These are phyloP conservation scores for Ophiocordyceps camponoti-leonardi DNA, from an alignment of 2,329 filamentous ascomycete genomes.

Conservation along the genomic window DNA sequence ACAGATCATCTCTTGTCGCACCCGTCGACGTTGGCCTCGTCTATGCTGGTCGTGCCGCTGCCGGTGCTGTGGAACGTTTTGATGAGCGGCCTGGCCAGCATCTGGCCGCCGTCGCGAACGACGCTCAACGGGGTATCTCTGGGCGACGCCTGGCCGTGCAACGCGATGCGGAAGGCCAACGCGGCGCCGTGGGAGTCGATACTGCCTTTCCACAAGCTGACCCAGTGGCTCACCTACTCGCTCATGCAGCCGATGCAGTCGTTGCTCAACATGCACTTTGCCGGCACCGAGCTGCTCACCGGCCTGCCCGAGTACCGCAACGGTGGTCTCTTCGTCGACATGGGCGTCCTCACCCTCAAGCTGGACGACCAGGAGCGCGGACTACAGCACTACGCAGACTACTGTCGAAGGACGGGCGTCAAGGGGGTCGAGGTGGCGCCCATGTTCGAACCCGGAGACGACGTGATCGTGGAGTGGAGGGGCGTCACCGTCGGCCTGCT, in stretches of 20 bases:
- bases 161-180: constrained; percentile 51
- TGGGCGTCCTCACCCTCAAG: constrained; percentile 66
- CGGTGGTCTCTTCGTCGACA: constrained; percentile 72
- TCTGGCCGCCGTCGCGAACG: constrained; percentile 81
- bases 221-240: constrained; percentile 88
- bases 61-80: constrained; percentile 83
- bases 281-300: constrained; percentile 66
- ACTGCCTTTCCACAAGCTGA: constrained; percentile 84
- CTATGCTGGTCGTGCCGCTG: constrained; percentile 70
- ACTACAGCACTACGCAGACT: constrained; percentile 41
- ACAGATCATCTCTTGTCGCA: constrained; percentile 85
- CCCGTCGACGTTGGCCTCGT: constrained; percentile 74
- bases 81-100: constrained; percentile 69
- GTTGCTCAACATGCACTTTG: constrained; percentile 64
- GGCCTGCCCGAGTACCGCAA: constrained; percentile 87
- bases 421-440: constrained; percentile 38
- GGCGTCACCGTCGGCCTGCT: constrained; percentile 44
- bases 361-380: constrained; percentile 52
- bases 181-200: constrained; percentile 53
- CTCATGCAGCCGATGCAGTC: constrained; percentile 83
- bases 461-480: constrained; percentile 50
- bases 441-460: constrained; percentile 40
- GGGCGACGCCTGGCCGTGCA: constrained; percentile 89
- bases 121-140: constrained; percentile 73
- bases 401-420: constrained; percentile 54